Base-by-base conservation (phyloP, 768 basidiomycete species). In the Auriculariales sp. region DNA sequence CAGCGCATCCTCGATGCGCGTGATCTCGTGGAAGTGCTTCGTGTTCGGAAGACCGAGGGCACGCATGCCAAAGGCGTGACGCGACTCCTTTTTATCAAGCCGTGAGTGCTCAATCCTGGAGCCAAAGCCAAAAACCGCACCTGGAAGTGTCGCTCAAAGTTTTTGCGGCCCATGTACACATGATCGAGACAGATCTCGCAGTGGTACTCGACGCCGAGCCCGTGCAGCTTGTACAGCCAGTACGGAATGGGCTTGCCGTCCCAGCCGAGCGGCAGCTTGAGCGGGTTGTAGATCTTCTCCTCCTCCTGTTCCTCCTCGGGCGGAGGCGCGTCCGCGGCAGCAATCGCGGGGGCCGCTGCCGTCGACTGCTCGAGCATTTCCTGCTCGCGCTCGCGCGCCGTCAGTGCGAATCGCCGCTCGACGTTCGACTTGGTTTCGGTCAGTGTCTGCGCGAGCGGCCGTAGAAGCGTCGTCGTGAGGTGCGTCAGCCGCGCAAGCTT, bases 191-290 rank as follows among this genome's bases (percentile, higher is more conserved):
- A 98, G 57, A 99, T 94, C 68, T 98, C 94, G 58, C 95, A 99
- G 50, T 81, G 78, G 64, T 97, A 99, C 64, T 94, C 90, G 27
- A 95, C 92, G n/a, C 95, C 95, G 31, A 98, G 72, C 7, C 95
- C 95, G 61, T 99, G 95, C 31, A 99, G 68, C 66, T 98, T 98
- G 70, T 93, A 99, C 49, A 99, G 58, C 93, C 93, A 97, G 61
- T 94, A 97, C 29, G 95, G 95, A 59, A 99, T 99, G 17, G 95
- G 95, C 61, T 98, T 98, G 28, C 94, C 93, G 60, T 99, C 95
- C 92, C 92, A 97, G 3, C 91, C 91, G 19, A 97, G 72, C 12
- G 95, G 95, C 34, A 98, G 70, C 67, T 98, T 98, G 46, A 98
- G 77, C 42, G 95, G 95, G 57, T 99, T 99, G 66, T 98, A 99